These are phyloP conservation scores for Dictyostelium citrinum DNA, from an alignment of 78 protist species.

Conservation along the genomic window DNA sequence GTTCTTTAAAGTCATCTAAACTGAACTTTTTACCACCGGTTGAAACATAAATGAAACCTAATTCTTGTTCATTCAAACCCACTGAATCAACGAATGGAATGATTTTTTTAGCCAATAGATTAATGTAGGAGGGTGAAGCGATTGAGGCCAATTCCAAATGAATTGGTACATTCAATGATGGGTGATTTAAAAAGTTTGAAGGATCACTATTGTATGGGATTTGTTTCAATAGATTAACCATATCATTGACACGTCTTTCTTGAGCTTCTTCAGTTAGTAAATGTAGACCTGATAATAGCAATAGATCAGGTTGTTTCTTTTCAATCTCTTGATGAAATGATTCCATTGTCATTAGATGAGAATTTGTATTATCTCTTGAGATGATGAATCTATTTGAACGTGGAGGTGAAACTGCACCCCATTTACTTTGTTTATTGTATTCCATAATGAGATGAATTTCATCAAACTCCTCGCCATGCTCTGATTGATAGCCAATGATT, in stretches of 20 bases:
- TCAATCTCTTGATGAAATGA: not conserved
- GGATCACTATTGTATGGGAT: not conserved
- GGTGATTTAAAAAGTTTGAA: not conserved
- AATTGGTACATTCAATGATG: slow-evolving; percentile 22
- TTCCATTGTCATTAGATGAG: slow-evolving; percentile 27
- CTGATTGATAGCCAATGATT: not conserved
- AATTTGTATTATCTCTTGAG: slow-evolving; percentile 52
- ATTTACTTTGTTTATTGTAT: slow-evolving; percentile 6
- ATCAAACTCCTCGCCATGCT: slow-evolving; percentile 1
- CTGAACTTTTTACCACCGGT: slow-evolving; percentile 39
- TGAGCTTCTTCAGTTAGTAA: not conserved
- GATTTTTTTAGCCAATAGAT: not conserved
- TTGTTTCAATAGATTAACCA: not conserved
- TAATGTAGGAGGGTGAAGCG: not conserved
- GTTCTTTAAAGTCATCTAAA: slow-evolving; percentile 52
- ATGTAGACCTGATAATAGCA: slow-evolving; percentile 30
- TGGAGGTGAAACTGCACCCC: not conserved
- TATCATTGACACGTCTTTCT: slow-evolving; percentile 4
- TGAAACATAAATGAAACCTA: slow-evolving; percentile 50
- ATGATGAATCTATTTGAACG: slow-evolving; percentile 71
- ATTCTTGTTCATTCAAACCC: slow-evolving; percentile 75
- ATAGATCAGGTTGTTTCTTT: not conserved
- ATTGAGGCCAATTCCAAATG: slow-evolving; percentile 79
- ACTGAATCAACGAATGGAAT: slow-evolving; percentile 59
- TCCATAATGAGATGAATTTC: slow-evolving; percentile 75